Percentiles rank a stretch among this genome's conserved stretches.
phyloP scores from a whole-genome alignment of 345 rosid genomes.

The Bruguiera sexangula region DNA sequence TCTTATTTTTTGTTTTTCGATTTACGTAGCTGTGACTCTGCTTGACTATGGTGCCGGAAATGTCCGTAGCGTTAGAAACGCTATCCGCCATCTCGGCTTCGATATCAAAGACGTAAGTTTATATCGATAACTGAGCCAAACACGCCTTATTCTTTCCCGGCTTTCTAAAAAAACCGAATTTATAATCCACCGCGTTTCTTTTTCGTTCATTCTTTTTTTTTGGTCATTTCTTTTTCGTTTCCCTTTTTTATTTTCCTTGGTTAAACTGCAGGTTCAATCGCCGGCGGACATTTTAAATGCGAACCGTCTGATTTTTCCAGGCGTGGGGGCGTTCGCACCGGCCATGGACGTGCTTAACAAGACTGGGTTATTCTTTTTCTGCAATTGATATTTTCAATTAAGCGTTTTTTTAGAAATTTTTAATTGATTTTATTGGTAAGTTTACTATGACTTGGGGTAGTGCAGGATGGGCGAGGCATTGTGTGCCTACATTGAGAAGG shows the following conservation, averaged over 20 bases:
- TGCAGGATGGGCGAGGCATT: slow-evolving; percentile 91
- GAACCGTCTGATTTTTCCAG: slow-evolving; percentile 76
- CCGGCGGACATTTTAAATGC: slow-evolving; percentile 78
- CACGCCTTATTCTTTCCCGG: no score
- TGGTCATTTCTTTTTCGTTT: neutral
- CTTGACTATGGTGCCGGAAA: slow-evolving; percentile 98
- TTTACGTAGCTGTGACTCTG: slow-evolving; percentile 60
- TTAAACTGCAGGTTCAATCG: slow-evolving; percentile 56
- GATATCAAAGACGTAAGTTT: slow-evolving; percentile 61
- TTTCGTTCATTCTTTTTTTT: neutral
- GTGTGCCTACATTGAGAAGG: slow-evolving; percentile 64
- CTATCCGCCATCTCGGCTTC: slow-evolving; percentile 74
- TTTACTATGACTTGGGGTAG: slow-evolving; percentile 3
- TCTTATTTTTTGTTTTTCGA: neutral
- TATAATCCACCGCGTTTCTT: no score
- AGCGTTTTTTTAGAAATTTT: neutral
- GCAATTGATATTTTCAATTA: neutral
- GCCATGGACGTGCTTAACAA: slow-evolving; percentile 86
- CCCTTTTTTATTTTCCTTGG: neutral
- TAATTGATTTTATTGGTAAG: neutral
- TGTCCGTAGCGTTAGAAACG: slow-evolving; percentile 83
- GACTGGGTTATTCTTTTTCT: slow-evolving; percentile 48
- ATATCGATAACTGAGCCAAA: no score
- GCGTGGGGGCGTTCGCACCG: slow-evolving; percentile 90
- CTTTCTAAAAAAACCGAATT: no score